Conservation (phyloP, 2,329 filamentous ascomycete genomes). For the Colletotrichum gigasporum region DNA sequence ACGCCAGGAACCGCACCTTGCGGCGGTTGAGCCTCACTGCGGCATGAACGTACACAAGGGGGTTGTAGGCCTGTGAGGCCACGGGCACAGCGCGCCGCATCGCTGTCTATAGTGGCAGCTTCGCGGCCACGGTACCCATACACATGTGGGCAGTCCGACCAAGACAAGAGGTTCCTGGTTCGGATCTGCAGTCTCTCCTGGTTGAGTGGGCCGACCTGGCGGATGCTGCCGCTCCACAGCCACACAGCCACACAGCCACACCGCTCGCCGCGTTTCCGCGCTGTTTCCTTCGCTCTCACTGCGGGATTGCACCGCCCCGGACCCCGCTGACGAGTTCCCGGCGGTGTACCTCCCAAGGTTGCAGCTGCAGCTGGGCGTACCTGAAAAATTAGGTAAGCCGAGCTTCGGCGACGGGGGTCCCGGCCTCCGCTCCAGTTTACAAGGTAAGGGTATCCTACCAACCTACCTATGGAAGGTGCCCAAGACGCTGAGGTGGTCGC, state of each 20-base stretch:
- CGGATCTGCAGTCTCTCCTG: not conserved
- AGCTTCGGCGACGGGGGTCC: not conserved
- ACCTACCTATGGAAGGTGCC: too few species aligned
- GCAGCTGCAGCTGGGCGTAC: not conserved
- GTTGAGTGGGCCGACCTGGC: not conserved
- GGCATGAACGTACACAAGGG: not conserved
- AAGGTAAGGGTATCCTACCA: too few species aligned
- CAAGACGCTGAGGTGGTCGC: too few species aligned
- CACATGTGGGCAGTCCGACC: not conserved
- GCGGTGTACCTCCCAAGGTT: not conserved
- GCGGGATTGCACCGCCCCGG: not conserved
- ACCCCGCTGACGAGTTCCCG: not conserved
- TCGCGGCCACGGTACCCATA: not conserved
- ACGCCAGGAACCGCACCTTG: not conserved
- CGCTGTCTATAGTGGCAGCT: not conserved
- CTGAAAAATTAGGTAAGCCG: not conserved
- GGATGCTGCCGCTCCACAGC: slow-evolving; percentile 25
- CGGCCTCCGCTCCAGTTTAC: too few species aligned
- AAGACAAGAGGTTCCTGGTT: not conserved
- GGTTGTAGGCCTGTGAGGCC: not conserved
- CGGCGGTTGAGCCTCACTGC: not conserved
- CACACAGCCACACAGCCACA: not conserved
- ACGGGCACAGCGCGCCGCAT: too few species aligned
- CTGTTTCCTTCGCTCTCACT: not conserved
- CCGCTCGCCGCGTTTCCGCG: not conserved